phyloP scores from a whole-genome alignment of 169 alveolate genomes.

The Plasmodium vinckei region DNA sequence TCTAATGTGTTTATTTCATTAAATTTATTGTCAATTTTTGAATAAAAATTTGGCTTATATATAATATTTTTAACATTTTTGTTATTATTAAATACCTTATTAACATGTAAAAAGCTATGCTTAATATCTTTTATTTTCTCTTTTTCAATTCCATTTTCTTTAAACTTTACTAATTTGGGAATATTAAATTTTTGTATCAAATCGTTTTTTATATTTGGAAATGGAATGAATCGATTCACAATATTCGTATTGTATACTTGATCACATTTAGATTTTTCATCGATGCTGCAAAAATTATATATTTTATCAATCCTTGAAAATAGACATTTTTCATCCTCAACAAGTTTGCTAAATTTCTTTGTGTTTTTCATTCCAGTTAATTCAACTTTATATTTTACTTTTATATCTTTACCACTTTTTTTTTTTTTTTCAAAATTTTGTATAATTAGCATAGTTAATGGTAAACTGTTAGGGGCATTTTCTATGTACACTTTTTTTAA shows the following conservation, averaged over 20 bases:
- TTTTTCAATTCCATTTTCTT: neutral
- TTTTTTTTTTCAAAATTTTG: slow-evolving; percentile 31
- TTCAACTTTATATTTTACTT: slow-evolving; percentile 51
- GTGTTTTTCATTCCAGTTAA: slow-evolving; percentile 29
- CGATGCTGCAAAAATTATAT: slow-evolving; percentile 25
- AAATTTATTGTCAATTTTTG: neutral
- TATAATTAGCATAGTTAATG: slow-evolving; percentile 61
- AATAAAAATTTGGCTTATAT: neutral
- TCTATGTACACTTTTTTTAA: slow-evolving; percentile 32
- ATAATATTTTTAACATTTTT: neutral
- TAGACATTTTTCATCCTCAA: slow-evolving; percentile 35
- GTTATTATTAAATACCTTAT: neutral
- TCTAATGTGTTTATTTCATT: neutral
- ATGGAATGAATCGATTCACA: slow-evolving; percentile 27
- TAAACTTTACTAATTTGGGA: neutral
- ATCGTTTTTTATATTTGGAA: slow-evolving; percentile 34
- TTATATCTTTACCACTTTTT: slow-evolving; percentile 3
- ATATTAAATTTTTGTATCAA: neutral
- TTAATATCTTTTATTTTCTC: neutral
- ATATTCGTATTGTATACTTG: neutral
- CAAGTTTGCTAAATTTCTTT: slow-evolving; percentile 1
- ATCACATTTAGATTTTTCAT: slow-evolving; percentile 8
- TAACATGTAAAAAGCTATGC: neutral
- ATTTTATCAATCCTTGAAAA: slow-evolving; percentile 66
- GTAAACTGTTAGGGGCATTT: slow-evolving; percentile 23